Evolutionary conservation across 345 rosid species (phyloP), one percentile per base, ranked within the genome.

Genomic region (Iberis pinnata): DNA sequence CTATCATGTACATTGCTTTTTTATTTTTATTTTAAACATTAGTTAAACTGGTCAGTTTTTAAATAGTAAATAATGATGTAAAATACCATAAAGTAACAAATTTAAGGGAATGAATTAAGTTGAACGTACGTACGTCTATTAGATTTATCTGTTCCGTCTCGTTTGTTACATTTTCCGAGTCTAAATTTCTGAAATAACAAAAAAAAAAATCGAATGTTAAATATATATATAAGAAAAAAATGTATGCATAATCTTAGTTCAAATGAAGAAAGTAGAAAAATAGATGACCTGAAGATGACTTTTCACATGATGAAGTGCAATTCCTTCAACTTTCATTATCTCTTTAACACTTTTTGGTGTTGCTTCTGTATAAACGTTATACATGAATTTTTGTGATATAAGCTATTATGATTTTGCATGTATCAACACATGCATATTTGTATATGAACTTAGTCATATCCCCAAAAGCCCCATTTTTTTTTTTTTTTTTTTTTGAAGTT

Each of bases 241-340:
- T n/a, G n/a, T n/a, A n/a, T n/a, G n/a, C 6, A 5, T 18, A 26
- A 26, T 25, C 12, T 18, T 4, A 31, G 19, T 22, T 8, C 6
- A 46, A 18, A 18, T 14, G 10, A 31, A 31, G 12, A 41, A 39
- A 6, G 19, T 41, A 24, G 1, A 4, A 39, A 27, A 12, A 11
- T 35, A 12, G 15, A 25, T 55, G 9, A 64, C 69, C 50, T 64
- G 69, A 32, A 64, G 63, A 56, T 56, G 69, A 39, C 69, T 64
- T 44, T 64, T 64, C 13, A 64, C 69, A 56, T 64, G 69, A 51
- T 64, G 63, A 41, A 64, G 45, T 48, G 57, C 29, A 56, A 64
- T 48, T 41, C 69, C 69, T 56, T 64, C 69, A 9, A 64, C 57
- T 41, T 64, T 24, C 63, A 64, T 64, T 4, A 5, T 32, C 6